Evolutionary conservation across 2,329 filamentous ascomycete species (phyloP).

Genomic region (Talaromyces sp.): DNA sequence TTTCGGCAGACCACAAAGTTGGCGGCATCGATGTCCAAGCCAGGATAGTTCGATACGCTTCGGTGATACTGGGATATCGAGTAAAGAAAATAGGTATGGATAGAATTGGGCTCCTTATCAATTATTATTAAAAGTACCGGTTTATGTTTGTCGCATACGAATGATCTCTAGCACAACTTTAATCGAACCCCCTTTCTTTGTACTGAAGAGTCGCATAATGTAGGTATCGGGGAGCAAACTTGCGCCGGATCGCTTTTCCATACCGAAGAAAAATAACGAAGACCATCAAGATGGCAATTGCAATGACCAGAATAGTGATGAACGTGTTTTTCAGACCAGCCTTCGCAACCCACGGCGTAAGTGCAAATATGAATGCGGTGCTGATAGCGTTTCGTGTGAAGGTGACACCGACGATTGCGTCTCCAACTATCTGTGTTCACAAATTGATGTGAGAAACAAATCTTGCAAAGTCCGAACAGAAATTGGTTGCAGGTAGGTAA

Average conservation of each 20-base stretch:
- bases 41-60: too few relatives aligned
- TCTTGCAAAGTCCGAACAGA: not conserved
- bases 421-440: not conserved
- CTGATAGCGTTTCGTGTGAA: not conserved
- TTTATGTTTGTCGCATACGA: too few relatives aligned
- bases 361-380: not conserved
- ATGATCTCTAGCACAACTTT: not conserved
- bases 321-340: conserved; percentile 6
- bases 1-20: too few relatives aligned
- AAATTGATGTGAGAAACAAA: not conserved
- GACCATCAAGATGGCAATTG: not conserved
- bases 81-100: too few relatives aligned
- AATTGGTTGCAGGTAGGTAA: not conserved
- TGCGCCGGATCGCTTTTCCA: conserved; percentile 5
- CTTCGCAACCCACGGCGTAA: not conserved
- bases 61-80: too few relatives aligned
- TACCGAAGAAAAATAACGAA: conserved; percentile 3
- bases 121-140: too few relatives aligned
- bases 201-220: not conserved
- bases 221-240: not conserved
- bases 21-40: too few relatives aligned
- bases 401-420: conserved; percentile 1
- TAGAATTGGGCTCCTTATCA: too few relatives aligned
- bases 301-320: conserved; percentile 7
- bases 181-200: not conserved